phyloP scores from a whole-genome alignment of 371 early-diverging fungal genomes.

The Gilbertella persicaria region DNA sequence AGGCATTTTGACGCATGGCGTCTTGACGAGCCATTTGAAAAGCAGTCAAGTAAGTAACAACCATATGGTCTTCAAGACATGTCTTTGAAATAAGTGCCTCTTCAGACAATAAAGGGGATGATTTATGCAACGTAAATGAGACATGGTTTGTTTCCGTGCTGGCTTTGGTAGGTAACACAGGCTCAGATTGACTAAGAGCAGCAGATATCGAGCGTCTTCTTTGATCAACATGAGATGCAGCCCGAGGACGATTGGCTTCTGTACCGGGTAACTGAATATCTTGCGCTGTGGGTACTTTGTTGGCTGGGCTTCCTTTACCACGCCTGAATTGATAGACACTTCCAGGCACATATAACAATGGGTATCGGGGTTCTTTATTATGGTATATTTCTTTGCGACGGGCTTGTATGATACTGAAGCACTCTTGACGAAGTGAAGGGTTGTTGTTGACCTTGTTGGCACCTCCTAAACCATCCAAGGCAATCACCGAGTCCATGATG shows the following conservation, averaged over 20 bases:
- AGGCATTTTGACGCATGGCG: conserved; percentile 35
- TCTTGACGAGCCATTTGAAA: conserved; percentile 44
- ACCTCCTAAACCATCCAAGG: conserved; percentile 50
- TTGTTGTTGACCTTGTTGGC: conserved; percentile 39
- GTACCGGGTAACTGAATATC: conserved; percentile 14
- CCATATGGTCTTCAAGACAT: conserved; percentile 52
- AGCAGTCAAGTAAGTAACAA: conserved; percentile 50
- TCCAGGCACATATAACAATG: conserved; percentile 49
- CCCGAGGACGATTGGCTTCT: neutral
- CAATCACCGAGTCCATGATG: conserved; percentile 49
- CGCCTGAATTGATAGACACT: conserved; percentile 47
- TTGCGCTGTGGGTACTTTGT: neutral
- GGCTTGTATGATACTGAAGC: conserved; percentile 45
- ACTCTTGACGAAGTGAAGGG: conserved; percentile 30
- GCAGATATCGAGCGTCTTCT: conserved; percentile 9
- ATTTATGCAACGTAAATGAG: conserved; percentile 39
- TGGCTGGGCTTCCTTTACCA: neutral
- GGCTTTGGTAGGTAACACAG: conserved; percentile 2
- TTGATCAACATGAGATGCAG: conserved; percentile 5
- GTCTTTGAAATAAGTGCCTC: conserved; percentile 48
- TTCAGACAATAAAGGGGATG: conserved; percentile 38
- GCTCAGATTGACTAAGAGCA: conserved; percentile 24
- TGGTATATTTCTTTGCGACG: conserved; percentile 48
- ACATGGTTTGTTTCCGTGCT: conserved; percentile 13
- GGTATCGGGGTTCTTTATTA: conserved; percentile 42